Conservation (phyloP, 805 yeast genomes). For the Starmerella asiatica region DNA sequence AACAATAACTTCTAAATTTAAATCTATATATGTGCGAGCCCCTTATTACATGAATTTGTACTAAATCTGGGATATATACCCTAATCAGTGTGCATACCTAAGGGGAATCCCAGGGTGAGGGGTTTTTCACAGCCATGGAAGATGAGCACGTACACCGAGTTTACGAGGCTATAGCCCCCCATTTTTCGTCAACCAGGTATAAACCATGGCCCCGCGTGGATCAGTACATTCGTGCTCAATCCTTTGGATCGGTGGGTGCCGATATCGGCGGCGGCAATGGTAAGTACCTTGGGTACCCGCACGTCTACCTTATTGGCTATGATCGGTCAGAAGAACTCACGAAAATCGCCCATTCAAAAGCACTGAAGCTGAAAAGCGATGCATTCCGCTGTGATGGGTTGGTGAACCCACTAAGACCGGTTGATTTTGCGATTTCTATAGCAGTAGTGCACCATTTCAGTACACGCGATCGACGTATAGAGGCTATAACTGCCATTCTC, state of each 20-base stretch:
- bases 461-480: slow-evolving; percentile 63
- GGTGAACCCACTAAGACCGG: slow-evolving; percentile 30
- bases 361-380: slow-evolving; percentile 38
- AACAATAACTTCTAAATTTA: slow-evolving; percentile 1
- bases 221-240: slow-evolving; percentile 40
- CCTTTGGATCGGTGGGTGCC: slow-evolving; percentile 54
- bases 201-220: slow-evolving; percentile 97
- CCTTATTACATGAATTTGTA: no score
- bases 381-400: slow-evolving; percentile 74
- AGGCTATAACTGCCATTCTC: slow-evolving; percentile 60
- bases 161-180: slow-evolving; percentile 82
- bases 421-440: slow-evolving; percentile 84
- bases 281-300: slow-evolving; percentile 65
- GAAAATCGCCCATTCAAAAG: slow-evolving; percentile 43
- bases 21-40: no score
- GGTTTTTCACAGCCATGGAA: no score
- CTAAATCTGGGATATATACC: no score
- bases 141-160: slow-evolving; percentile 70
- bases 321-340: slow-evolving; percentile 29
- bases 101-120: no score
- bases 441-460: slow-evolving; percentile 95
- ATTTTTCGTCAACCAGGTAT: slow-evolving; percentile 85
- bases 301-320: slow-evolving; percentile 57
- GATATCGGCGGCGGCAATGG: slow-evolving; percentile 99
- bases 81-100: no score